Evolutionary conservation across 1,284 basidiomycete species (phyloP).

Genomic region (Phylloporus sp.): DNA sequence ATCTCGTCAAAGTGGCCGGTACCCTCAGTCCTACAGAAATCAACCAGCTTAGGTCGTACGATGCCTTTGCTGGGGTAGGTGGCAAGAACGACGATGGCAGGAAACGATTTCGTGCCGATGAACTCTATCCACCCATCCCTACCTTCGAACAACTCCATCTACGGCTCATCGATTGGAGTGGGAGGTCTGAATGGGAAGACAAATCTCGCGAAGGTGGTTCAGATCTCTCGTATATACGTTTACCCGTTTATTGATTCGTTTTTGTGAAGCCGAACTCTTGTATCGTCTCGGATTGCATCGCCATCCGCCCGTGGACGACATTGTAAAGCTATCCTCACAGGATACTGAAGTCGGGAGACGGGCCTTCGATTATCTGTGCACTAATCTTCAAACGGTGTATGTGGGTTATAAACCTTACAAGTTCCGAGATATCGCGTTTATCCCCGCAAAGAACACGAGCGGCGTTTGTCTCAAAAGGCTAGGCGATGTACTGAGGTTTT

Average conservation of each 20-base stretch:
- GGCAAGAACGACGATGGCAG: too few species aligned
- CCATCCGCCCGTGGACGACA: constrained; percentile 56
- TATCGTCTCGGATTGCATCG: constrained; percentile 7
- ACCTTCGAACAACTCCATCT: too few species aligned
- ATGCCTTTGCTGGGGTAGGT: too few species aligned
- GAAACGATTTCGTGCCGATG: too few species aligned
- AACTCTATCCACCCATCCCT: too few species aligned
- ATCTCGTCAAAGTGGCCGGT: too few species aligned
- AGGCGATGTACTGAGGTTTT: constrained; percentile 60
- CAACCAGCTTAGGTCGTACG: too few species aligned
- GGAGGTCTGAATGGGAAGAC: too few species aligned
- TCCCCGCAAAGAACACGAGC: background rate
- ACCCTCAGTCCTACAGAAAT: too few species aligned
- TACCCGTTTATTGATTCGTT: background rate
- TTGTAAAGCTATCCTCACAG: constrained; percentile 65
- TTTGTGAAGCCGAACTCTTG: constrained; percentile 3
- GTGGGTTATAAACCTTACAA: constrained; percentile 61
- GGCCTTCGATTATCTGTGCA: constrained; percentile 80
- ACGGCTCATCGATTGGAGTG: too few species aligned
- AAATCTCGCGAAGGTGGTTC: too few species aligned
- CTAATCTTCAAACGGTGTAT: constrained; percentile 71
- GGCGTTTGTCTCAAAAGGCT: constrained; percentile 51
- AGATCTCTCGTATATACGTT: too few species aligned
- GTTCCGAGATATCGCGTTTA: constrained; percentile 53
- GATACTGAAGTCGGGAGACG: background rate